Conservation (phyloP, 2,329 filamentous ascomycete genomes). For the Epichloe aotearoae region DNA sequence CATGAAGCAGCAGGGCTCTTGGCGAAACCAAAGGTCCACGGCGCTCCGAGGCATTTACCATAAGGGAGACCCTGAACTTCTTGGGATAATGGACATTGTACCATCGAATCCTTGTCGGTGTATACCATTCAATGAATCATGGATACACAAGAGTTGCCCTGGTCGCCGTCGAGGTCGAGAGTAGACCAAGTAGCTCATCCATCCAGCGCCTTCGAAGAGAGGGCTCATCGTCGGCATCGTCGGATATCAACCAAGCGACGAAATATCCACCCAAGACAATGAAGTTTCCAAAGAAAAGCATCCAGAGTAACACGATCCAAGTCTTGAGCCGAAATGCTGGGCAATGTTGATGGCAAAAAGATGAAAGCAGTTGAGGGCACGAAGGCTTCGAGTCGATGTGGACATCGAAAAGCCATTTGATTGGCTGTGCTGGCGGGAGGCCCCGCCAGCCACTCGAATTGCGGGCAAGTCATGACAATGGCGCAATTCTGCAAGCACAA, state of each 20-base stretch:
- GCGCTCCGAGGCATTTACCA: not conserved
- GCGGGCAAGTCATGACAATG: not conserved
- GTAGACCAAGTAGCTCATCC: too few relatives aligned
- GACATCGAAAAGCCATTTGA: not conserved
- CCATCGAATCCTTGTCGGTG: not conserved
- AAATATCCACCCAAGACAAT: not conserved
- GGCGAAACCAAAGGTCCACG: not conserved
- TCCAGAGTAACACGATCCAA: not conserved
- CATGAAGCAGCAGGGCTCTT: not conserved
- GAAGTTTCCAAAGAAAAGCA: not conserved
- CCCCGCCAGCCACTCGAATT: not conserved
- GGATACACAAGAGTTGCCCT: too few relatives aligned
- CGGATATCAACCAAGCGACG: not conserved
- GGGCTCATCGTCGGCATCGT: not conserved
- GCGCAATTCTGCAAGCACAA: slow-evolving; percentile 1
- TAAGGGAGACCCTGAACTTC: not conserved
- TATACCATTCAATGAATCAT: not conserved
- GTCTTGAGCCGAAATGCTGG: too few relatives aligned
- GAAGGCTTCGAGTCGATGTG: not conserved
- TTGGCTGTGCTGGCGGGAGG: not conserved
- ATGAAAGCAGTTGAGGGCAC: too few relatives aligned
- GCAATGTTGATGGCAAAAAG: too few relatives aligned
- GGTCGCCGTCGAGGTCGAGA: too few relatives aligned
- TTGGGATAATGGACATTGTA: not conserved
- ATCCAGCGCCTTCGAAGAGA: too few relatives aligned